Evolutionary conservation across 208 protist genomes (phyloP), one percentile per base, ranked within the genome.

Genomic region (Strigomonas galati): DNA sequence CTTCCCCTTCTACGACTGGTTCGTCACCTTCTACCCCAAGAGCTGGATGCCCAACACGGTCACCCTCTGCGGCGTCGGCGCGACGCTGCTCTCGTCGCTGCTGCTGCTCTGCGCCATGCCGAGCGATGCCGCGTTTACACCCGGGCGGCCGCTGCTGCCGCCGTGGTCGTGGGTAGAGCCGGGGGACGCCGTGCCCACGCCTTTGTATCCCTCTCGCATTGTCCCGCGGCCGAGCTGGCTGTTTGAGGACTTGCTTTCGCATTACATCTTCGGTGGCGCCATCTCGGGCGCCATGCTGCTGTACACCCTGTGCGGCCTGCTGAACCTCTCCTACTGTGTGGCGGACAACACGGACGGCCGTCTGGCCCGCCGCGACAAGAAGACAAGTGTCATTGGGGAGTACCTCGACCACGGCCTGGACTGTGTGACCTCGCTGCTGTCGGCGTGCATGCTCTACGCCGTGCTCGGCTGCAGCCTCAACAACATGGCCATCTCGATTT

Each of bases 361-460:
- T n/a, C 84, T 94, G 0, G 92, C 92, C 0, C 84, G 92, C 12
- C 87, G 92, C 35, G 74, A 92, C 53, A 62, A 69, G 31, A 84
- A 87, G 57, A 79, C 78, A n/a, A 94, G 85, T 49, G 69, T 75
- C 3, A 87, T 85, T 69, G 92, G 92, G 27, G 92, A 97, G 73
- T 97, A 97, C 75, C 84, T 97, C 26, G 92, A 97, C 62, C 92
- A 97, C 61, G 89, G 92, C 1, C 85, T 94, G 14, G 92, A 97
- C 78, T 97, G 92, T 57, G 87, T 94, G 31, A 95, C 89, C 21
- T 97, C 92, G 26, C 80, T 97, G 26, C 71, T 97, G 31, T 94
- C 87, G 30, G 71, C 82, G 15, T 75, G 62, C 60, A 74, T 87
- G 58, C 69, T 66, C 32, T 88, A 91, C 58, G 59, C 51, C 49